Evolutionary conservation across 441 rosid genomes (phyloP).

Genomic region (Biscutella laevigata): DNA sequence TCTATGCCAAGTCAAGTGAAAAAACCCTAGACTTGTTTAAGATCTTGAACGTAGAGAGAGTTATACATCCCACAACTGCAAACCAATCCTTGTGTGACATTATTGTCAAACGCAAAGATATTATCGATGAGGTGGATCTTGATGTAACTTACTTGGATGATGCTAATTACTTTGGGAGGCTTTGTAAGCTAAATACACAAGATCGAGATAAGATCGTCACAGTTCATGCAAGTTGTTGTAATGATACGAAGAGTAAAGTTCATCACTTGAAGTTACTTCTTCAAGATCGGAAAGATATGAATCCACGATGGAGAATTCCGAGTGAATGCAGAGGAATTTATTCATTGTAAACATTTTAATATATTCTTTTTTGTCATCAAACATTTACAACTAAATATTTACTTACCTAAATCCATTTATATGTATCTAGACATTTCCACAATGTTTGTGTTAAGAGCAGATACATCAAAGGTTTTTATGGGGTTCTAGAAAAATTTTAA

Average conservation of each 20-base stretch:
- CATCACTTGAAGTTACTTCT: slow-evolving; percentile 33
- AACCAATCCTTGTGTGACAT: slow-evolving; percentile 28
- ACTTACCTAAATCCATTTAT: too few species aligned
- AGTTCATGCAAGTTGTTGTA: slow-evolving; percentile 36
- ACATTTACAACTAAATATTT: too few species aligned
- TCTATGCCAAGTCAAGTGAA: slow-evolving; percentile 21
- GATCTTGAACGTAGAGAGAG: slow-evolving; percentile 22
- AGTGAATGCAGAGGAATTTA: slow-evolving; percentile 8
- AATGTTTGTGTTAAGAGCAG: too few species aligned
- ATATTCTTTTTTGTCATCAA: too few species aligned
- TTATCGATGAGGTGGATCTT: background rate
- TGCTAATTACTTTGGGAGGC: slow-evolving; percentile 25
- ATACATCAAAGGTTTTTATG: too few species aligned
- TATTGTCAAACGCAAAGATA: background rate
- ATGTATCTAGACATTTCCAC: too few species aligned
- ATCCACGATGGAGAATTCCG: slow-evolving; percentile 25
- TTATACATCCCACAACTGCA: slow-evolving; percentile 25
- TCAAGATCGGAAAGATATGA: slow-evolving; percentile 29
- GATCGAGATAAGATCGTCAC: slow-evolving; percentile 22
- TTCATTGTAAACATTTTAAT: background rate
- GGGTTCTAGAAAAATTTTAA: too few species aligned
- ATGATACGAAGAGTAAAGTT: slow-evolving; percentile 26
- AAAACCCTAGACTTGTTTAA: slow-evolving; percentile 15
- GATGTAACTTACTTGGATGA: slow-evolving; percentile 12
- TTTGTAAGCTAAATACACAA: slow-evolving; percentile 18